A percentile compares a stretch with the other conserved stretches of the same genome.
Conservation (phyloP, 805 yeast species). For the Ogataea minuta region DNA sequence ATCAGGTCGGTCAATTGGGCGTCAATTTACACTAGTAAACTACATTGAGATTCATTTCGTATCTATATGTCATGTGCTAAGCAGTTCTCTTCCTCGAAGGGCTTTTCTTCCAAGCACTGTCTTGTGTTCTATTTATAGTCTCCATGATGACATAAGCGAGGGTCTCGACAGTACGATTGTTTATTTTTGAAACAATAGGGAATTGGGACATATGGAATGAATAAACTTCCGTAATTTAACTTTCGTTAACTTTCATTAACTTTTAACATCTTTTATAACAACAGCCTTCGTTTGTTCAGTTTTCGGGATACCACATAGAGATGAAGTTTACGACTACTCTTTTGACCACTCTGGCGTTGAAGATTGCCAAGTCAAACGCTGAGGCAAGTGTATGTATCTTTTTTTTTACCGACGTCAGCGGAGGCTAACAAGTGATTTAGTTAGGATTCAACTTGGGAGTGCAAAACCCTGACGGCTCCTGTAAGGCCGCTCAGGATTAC, state of each 20-base stretch:
- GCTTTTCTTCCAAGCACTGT: no score
- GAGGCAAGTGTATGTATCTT: constrained; percentile 19
- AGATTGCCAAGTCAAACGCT: constrained; percentile 24
- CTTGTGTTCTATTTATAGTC: constrained; percentile 4
- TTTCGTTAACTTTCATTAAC: constrained; percentile 7
- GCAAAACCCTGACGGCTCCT: constrained; percentile 66
- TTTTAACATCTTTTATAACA: constrained; percentile 2
- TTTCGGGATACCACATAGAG: constrained; percentile 8
- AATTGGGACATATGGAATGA: neutral
- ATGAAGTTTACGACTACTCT: constrained; percentile 30
- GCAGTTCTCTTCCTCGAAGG: no score
- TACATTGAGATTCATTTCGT: no score
- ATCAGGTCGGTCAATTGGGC: no score
- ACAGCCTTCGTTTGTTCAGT: constrained; percentile 3
- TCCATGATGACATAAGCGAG: constrained; percentile 4
- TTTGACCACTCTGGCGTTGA: constrained; percentile 24
- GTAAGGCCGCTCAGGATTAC: constrained; percentile 74
- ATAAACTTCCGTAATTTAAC: constrained; percentile 3
- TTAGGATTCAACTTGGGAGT: constrained; percentile 88
- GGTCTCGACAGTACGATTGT: constrained; percentile 6
- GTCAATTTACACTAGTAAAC: no score
- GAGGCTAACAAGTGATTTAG: constrained; percentile 9
- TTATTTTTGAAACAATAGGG: constrained; percentile 6
- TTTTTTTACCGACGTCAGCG: neutral
- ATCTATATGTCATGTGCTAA: no score